Evolutionary conservation across 495 filamentous ascomycete species (phyloP).

Genomic region (Aspergillus haitiensis): DNA sequence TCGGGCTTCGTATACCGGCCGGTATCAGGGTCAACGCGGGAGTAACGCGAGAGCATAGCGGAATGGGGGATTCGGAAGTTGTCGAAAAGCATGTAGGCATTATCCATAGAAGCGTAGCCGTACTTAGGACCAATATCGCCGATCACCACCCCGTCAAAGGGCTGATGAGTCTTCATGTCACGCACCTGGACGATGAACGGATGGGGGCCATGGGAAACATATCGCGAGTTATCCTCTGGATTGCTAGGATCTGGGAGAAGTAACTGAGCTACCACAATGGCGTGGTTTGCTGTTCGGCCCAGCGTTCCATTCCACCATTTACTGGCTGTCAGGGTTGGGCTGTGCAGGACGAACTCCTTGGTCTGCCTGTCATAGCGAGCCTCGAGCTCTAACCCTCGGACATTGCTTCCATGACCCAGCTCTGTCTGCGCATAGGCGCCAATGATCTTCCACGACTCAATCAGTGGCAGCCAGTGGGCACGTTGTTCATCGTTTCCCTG

Average conservation of each 20-base stretch:
- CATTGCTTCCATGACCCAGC: constrained; percentile 51
- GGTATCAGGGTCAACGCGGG: constrained; percentile 41
- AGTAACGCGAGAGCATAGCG: constrained; percentile 48
- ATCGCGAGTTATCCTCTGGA: constrained; percentile 13
- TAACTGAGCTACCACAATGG: constrained; percentile 38
- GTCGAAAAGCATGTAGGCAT: constrained; percentile 54
- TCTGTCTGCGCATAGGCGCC: constrained; percentile 52
- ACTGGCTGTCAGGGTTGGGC: constrained; percentile 47
- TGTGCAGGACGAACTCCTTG: constrained; percentile 49
- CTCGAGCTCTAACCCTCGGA: constrained; percentile 46
- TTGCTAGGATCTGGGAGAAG: constrained; percentile 34
- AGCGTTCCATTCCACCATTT: constrained; percentile 55
- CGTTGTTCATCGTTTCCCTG: constrained; percentile 47
- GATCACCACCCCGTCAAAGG: constrained; percentile 44
- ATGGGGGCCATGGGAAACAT: constrained; percentile 45
- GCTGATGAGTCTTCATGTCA: constrained; percentile 44
- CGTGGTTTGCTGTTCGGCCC: constrained; percentile 43
- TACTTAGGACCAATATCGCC: constrained; percentile 54
- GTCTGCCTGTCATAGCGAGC: constrained; percentile 43
- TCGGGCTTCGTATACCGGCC: constrained; percentile 40
- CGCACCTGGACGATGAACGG: constrained; percentile 52
- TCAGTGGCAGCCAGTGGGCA: constrained; percentile 47
- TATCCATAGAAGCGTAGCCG: constrained; percentile 51
- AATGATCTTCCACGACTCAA: constrained; percentile 45
- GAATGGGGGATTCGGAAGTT: constrained; percentile 47